A percentile compares a stretch with the other conserved stretches of the same genome.
Conservation (phyloP, 768 basidiomycete genomes). For the Tricholoma bakamatsutake region DNA sequence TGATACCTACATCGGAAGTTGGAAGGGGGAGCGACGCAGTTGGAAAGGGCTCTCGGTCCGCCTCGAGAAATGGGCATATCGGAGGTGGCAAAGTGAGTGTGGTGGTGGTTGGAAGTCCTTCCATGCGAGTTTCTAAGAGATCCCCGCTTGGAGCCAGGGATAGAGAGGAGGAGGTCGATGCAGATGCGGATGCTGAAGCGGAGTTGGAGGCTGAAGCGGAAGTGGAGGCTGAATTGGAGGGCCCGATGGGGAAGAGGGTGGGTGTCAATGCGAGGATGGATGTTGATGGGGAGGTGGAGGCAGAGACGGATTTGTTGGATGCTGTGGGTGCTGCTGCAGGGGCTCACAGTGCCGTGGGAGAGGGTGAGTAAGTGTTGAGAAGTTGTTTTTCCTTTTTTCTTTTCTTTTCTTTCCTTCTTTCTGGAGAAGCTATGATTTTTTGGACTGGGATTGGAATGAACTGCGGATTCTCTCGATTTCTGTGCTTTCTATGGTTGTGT, state of each 20-base stretch:
- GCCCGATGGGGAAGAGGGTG: neutral
- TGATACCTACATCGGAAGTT: conserved; percentile 24
- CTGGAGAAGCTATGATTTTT: too few relatives aligned
- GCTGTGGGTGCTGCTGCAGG: conserved; percentile 47
- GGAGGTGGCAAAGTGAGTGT: neutral
- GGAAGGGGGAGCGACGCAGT: conserved; percentile 16
- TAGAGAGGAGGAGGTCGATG: neutral
- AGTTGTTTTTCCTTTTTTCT: neutral
- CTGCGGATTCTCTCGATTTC: too few relatives aligned
- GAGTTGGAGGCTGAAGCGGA: conserved; percentile 32
- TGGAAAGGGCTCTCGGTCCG: too few relatives aligned
- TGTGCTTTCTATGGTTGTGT: too few relatives aligned
- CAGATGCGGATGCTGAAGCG: neutral
- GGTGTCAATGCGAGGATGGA: neutral
- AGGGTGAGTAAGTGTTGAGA: neutral
- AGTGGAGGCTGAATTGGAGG: conserved; percentile 21
- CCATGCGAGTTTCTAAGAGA: neutral
- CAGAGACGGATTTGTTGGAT: conserved; percentile 41
- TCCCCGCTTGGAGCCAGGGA: neutral
- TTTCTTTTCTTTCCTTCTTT: neutral
- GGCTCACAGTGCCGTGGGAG: conserved; percentile 25
- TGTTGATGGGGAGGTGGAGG: conserved; percentile 16
- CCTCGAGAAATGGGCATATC: neutral
- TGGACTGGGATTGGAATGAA: too few relatives aligned
- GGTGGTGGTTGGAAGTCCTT: too few relatives aligned